Conservation (phyloP, 176 grass and related monocot species). For the Juncus inflexus region DNA sequence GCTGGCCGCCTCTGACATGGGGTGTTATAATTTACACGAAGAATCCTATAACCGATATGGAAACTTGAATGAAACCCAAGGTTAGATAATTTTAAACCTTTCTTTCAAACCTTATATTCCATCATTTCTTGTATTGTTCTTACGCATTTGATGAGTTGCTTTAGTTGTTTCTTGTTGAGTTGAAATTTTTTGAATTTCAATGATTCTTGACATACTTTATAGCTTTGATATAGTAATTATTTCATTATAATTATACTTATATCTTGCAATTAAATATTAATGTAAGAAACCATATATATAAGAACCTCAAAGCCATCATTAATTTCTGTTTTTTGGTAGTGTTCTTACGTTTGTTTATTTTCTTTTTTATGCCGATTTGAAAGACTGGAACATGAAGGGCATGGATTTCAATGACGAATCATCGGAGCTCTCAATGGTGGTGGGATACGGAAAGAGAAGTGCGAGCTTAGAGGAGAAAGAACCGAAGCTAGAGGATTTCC, state of each 20-base stretch:
- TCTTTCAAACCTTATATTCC: slow-evolving; percentile 1
- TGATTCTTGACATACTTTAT: background rate
- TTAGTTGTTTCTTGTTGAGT: background rate
- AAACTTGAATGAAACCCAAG: slow-evolving; percentile 28
- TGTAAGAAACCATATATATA: background rate
- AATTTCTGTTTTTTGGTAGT: slow-evolving; percentile 16
- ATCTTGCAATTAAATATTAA: background rate
- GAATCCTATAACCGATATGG: slow-evolving; percentile 21
- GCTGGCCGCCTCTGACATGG: background rate
- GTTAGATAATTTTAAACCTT: background rate
- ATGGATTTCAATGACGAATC: slow-evolving; percentile 57
- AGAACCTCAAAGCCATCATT: background rate
- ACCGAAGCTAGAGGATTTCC: slow-evolving; percentile 95
- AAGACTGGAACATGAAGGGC: slow-evolving; percentile 86
- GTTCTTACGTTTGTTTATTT: slow-evolving; percentile 32
- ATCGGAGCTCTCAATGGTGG: slow-evolving; percentile 89
- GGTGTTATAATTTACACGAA: slow-evolving; percentile 22
- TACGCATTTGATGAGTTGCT: background rate
- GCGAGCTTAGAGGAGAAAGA: slow-evolving; percentile 39
- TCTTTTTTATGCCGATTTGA: slow-evolving; percentile 4
- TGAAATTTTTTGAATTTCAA: background rate
- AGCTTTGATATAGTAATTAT: background rate
- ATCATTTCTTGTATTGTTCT: slow-evolving; percentile 2
- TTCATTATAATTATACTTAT: no score
- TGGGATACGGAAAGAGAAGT: slow-evolving; percentile 60